Conservation (phyloP, 305 asterid genomes). For the Fraxinus albicans region DNA sequence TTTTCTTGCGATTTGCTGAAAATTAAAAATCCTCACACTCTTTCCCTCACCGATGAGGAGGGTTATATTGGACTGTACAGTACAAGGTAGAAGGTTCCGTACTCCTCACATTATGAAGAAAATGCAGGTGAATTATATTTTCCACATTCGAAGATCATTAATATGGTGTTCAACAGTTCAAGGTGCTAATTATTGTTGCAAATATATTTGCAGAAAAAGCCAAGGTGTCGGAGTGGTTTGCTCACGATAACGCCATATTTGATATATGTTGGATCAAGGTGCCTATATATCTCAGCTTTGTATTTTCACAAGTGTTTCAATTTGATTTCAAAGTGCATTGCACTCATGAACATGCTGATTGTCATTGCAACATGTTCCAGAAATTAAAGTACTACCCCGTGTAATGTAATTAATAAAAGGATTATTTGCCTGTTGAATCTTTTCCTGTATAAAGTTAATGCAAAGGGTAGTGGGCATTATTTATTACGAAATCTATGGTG, state of each 20-base stretch:
- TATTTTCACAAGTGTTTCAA: background rate
- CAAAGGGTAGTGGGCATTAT: background rate
- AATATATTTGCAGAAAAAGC: constrained; percentile 58
- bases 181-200: background rate
- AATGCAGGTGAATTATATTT: constrained; percentile 48
- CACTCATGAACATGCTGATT: background rate
- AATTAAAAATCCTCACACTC: constrained; percentile 48
- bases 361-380: background rate
- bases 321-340: background rate
- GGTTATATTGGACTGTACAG: constrained; percentile 66
- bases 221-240: constrained; percentile 68
- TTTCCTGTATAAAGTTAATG: background rate
- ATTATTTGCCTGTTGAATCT: background rate
- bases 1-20: constrained; percentile 38
- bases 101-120: constrained; percentile 46
- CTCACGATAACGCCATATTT: constrained; percentile 80
- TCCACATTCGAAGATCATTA: background rate
- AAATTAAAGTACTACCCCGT: background rate
- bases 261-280: constrained; percentile 93
- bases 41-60: constrained; percentile 77
- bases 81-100: constrained; percentile 50
- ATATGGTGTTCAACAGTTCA: background rate
- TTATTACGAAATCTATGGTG: background rate
- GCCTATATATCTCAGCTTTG: constrained; percentile 1
- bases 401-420: background rate